Conservation (phyloP, 768 basidiomycete genomes). For the Dacryopinax primogenitus region DNA sequence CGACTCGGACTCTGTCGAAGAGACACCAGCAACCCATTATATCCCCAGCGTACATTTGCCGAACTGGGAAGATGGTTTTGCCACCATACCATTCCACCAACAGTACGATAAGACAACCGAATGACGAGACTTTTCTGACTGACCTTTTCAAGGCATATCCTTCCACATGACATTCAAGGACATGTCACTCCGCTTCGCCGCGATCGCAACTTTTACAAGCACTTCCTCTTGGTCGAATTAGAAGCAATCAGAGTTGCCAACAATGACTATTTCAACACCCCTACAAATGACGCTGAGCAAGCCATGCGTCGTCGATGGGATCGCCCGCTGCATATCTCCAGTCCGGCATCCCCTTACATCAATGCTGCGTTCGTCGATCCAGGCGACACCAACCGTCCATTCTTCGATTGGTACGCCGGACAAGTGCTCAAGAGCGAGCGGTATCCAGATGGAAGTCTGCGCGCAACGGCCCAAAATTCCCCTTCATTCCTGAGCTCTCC, state of each 20-base stretch:
- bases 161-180: constrained; percentile 6
- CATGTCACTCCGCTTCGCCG: neutral
- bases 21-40: neutral
- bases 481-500: neutral
- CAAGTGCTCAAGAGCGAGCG: constrained; percentile 3
- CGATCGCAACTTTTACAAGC: constrained; percentile 1
- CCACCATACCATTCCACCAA: constrained; percentile 4
- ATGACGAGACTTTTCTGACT: neutral
- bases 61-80: constrained; percentile 6
- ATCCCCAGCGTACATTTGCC: neutral
- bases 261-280: neutral
- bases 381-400: neutral
- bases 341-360: neutral
- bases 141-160: neutral
- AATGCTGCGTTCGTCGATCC: neutral
- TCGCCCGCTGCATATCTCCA: neutral
- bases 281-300: neutral
- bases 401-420: neutral
- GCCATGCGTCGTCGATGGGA: constrained; percentile 5
- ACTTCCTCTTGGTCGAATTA: neutral
- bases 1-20: neutral
- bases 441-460: neutral
- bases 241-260: neutral
- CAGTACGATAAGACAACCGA: neutral
- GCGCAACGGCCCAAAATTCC: neutral